Conservation (phyloP, 2,329 filamentous ascomycete species). For the Aphanocladium album region DNA sequence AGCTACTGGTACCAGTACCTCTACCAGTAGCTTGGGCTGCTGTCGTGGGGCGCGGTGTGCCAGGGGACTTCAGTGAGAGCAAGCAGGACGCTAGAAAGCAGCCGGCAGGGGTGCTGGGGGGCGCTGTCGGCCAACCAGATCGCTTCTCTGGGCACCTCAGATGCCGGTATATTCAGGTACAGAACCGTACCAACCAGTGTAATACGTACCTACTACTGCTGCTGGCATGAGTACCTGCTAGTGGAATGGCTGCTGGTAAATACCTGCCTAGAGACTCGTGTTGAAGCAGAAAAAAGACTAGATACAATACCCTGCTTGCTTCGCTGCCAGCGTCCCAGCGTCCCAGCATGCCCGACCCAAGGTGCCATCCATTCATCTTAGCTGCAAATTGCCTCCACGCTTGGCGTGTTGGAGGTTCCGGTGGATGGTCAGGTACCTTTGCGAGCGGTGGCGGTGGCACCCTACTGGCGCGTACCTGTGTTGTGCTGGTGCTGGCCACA, state of each 20-base stretch:
- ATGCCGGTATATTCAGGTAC: neutral
- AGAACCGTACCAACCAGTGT: too few relatives aligned
- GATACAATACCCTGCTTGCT: too few relatives aligned
- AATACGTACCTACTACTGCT: too few relatives aligned
- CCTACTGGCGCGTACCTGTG: neutral
- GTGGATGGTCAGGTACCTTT: neutral
- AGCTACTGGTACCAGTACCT: too few relatives aligned
- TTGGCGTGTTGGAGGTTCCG: slow-evolving; percentile 11
- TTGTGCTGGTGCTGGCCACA: too few relatives aligned
- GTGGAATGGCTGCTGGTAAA: too few relatives aligned
- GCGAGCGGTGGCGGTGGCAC: neutral
- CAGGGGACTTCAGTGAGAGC: neutral
- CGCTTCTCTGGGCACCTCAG: neutral
- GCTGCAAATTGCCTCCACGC: neutral
- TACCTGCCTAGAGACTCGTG: too few relatives aligned
- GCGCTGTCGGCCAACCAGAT: neutral
- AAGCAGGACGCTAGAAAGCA: neutral
- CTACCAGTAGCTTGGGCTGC: neutral
- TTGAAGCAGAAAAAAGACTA: too few relatives aligned
- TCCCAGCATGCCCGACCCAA: neutral
- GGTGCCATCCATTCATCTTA: neutral
- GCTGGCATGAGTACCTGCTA: too few relatives aligned
- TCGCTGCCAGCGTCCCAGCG: too few relatives aligned
- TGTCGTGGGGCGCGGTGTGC: slow-evolving; percentile 1
- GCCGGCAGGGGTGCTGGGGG: neutral